Conservation (phyloP, 805 yeast genomes). For the Zygoascus tannicola region DNA sequence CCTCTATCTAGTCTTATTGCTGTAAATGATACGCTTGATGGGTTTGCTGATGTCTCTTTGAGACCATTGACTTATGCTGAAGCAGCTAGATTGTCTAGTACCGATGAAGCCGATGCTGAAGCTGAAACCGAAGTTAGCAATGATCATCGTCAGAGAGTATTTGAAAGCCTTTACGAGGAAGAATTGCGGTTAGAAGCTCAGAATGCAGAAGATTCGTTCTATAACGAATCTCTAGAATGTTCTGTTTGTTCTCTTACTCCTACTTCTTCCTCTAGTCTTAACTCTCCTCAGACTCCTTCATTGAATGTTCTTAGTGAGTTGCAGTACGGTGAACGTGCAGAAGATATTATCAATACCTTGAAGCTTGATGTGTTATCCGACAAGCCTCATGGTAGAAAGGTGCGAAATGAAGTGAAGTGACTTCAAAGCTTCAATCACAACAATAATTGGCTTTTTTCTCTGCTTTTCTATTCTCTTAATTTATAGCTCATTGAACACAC, state of each 20-base stretch:
- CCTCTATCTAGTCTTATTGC: not conserved
- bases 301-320: conserved; percentile 10
- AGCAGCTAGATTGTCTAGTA: conserved; percentile 32
- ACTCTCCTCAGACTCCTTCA: conserved; percentile 9
- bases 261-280: not conserved
- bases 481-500: no score
- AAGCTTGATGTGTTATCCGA: not conserved
- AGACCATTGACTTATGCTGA: conserved; percentile 47
- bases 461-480: no score
- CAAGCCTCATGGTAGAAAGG: no score
- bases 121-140: conserved; percentile 3
- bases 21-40: conserved; percentile 27
- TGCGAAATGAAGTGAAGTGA: no score
- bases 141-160: conserved; percentile 8
- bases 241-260: not conserved
- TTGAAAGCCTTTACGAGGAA: conserved; percentile 17
- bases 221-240: not conserved
- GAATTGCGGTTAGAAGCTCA: conserved; percentile 7
- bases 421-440: no score
- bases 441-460: no score
- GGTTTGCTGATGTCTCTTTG: conserved; percentile 38
- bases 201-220: not conserved
- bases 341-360: not conserved
- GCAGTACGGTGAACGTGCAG: conserved; percentile 15
- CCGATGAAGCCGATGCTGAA: conserved; percentile 6